phyloP scores from a whole-genome alignment of 768 basidiomycete genomes.

The Favolaschia claudopus region DNA sequence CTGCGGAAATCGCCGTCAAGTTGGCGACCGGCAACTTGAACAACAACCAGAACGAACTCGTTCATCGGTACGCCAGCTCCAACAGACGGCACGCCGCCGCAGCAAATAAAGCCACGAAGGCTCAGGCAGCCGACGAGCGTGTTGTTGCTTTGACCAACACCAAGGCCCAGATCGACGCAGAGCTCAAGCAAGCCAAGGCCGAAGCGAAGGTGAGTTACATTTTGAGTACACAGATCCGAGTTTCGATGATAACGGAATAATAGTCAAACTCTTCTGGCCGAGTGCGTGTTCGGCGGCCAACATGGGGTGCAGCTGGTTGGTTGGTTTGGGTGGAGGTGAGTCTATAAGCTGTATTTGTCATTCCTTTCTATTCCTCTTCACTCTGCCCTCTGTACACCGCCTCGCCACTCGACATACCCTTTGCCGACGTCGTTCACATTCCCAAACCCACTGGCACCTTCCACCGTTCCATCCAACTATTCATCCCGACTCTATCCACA shows the following conservation, averaged over 20 bases:
- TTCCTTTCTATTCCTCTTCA: too few relatives aligned
- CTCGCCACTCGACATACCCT: too few relatives aligned
- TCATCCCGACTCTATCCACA: too few relatives aligned
- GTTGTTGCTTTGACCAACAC: slow-evolving; percentile 2
- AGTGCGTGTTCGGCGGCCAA: not conserved
- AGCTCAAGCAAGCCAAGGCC: slow-evolving; percentile 7
- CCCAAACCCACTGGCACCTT: too few relatives aligned
- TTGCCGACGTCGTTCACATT: too few relatives aligned
- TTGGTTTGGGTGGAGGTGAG: too few relatives aligned
- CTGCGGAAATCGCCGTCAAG: not conserved
- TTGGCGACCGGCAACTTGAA: slow-evolving; percentile 5
- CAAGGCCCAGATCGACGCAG: not conserved
- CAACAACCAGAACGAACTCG: slow-evolving; percentile 1
- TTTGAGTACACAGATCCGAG: too few relatives aligned
- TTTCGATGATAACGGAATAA: not conserved
- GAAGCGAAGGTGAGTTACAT: slow-evolving; percentile 1
- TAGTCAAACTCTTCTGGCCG: slow-evolving; percentile 2
- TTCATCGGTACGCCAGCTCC: slow-evolving; percentile 7
- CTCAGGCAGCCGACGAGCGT: not conserved
- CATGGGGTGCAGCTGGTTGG: not conserved
- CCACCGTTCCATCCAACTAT: too few relatives aligned
- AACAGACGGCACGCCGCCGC: slow-evolving; percentile 1
- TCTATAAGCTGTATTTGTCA: too few relatives aligned
- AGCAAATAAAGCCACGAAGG: not conserved
- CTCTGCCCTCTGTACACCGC: too few relatives aligned